Base-by-base conservation (phyloP, 1,284 basidiomycete genomes). In the Trichosporon asahii region DNA sequence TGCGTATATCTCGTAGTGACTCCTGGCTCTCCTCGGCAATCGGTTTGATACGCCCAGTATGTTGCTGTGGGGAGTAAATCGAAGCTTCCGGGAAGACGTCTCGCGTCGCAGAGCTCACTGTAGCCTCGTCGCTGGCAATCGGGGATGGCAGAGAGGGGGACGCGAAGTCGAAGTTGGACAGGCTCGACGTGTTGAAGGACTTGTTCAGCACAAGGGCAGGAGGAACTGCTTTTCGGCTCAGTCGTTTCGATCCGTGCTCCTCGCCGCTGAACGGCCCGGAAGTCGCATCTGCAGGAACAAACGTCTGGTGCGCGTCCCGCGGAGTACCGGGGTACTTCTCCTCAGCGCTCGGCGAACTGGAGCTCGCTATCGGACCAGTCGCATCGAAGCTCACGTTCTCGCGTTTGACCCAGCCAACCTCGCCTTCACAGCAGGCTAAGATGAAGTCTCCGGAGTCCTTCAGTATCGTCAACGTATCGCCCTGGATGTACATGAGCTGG, bases 401-500 rank as follows among this genome's bases (percentile, higher is more conserved):
- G 2, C 87, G 89, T 37, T 87, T 85, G 80, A 96, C 95, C 55
- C 89, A 88, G 15, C 94, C 94, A 2, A 96, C 90, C 63, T 96
- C 92, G 66, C 92, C 94, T 84, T 97, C 94, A 79, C 95, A 97
- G 76, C 90, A 91, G 0, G 92, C 92, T 87, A 91, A 74, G 1
- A 75, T 61, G 23, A 72, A 66, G n/a, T 77, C 86, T 0, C 86
- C 85, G 0, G 93, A 77, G 70, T 92, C 91, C 86, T 91, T 88
- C n/a, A 95, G 85, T 0, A 95, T 90, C 0, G 87, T 88, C 65
- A 95, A 90, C 74, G 90, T 88, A 77, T 95, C 93, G 73, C 89
- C 90, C 85, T 90, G 89, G 72, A 94, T 85, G 80, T 95, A 95
- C 93, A 95, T 95, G 67, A 95, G 86, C 81, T 94, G 92, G 61